Evolutionary conservation across 2,329 filamentous ascomycete species (phyloP).

Genomic region (Setomelanomma holmii): DNA sequence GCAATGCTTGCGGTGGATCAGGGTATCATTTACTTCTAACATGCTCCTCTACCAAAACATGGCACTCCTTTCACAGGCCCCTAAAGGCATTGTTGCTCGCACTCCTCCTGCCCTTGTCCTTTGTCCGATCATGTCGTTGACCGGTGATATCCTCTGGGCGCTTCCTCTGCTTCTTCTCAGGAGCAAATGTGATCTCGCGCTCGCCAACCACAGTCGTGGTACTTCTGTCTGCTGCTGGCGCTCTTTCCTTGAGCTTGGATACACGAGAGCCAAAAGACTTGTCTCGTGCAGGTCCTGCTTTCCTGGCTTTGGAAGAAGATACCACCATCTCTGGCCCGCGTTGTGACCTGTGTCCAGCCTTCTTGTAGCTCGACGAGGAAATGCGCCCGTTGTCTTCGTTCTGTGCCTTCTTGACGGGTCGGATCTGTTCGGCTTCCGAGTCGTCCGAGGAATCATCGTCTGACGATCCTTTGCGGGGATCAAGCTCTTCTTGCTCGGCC

Average conservation of each 20-base stretch:
- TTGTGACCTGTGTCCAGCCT: conserved; percentile 58
- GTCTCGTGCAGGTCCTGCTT: conserved; percentile 55
- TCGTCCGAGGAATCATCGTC: conserved; percentile 28
- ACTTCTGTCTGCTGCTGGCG: conserved; percentile 15
- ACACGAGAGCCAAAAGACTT: conserved; percentile 66
- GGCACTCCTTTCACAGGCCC: conserved; percentile 57
- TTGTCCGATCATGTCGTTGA: conserved; percentile 47
- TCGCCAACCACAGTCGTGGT: conserved; percentile 55
- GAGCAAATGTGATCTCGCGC: conserved; percentile 76
- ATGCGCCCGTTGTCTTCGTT: conserved; percentile 52
- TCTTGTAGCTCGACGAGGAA: conserved; percentile 71
- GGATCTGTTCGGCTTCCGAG: conserved; percentile 29
- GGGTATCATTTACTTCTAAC: conserved; percentile 14
- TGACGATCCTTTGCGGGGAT: conserved; percentile 47
- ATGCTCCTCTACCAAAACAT: neutral
- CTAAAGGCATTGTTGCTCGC: conserved; percentile 80
- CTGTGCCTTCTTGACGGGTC: conserved; percentile 35
- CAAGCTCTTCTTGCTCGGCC: conserved; percentile 66
- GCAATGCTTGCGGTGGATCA: neutral
- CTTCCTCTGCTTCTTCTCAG: conserved; percentile 59
- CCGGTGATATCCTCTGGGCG: conserved; percentile 38
- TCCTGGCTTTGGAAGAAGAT: conserved; percentile 55
- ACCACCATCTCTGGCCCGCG: conserved; percentile 61
- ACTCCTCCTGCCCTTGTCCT: conserved; percentile 67
- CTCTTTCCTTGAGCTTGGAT: conserved; percentile 44